Conservation (phyloP, 306 rosid genomes). For the Canavalia gladiata region DNA sequence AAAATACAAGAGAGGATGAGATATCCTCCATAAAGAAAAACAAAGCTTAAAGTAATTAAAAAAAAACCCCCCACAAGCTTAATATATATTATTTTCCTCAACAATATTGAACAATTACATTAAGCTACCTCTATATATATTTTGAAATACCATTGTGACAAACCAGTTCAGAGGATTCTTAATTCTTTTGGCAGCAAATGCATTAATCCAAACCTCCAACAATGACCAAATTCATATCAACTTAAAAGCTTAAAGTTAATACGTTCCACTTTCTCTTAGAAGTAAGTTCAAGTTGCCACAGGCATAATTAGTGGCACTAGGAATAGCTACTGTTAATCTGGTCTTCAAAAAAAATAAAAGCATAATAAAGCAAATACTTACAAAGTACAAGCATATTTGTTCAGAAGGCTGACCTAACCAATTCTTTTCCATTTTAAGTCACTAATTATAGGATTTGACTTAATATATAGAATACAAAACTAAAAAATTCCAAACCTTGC, state of each 20-base stretch:
- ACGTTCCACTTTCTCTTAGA: background rate
- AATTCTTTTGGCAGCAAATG: background rate
- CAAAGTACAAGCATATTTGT: background rate
- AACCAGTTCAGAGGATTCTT: background rate
- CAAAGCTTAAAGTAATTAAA: background rate
- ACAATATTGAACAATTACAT: background rate
- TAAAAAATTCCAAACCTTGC: constrained; percentile 68
- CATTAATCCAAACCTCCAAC: background rate
- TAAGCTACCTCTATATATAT: background rate
- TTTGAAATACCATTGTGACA: background rate
- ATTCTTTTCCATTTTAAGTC: background rate
- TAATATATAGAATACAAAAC: background rate
- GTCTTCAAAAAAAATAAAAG: background rate
- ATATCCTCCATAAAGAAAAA: background rate
- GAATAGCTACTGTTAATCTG: constrained; percentile 2
- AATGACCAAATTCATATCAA: background rate
- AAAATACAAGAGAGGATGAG: background rate
- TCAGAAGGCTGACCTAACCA: constrained; percentile 12
- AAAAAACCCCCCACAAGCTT: background rate
- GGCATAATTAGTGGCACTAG: background rate
- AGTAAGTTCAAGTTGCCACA: background rate
- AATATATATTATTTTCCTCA: background rate
- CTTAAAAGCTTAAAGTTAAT: background rate
- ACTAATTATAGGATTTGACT: background rate
- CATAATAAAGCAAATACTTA: constrained; percentile 23